Percentiles rank a stretch among this genome's conserved stretches.
These are phyloP conservation scores for Albophoma yamanashiensis DNA, from an alignment of 2,329 filamentous ascomycete species.

Conservation along the genomic window DNA sequence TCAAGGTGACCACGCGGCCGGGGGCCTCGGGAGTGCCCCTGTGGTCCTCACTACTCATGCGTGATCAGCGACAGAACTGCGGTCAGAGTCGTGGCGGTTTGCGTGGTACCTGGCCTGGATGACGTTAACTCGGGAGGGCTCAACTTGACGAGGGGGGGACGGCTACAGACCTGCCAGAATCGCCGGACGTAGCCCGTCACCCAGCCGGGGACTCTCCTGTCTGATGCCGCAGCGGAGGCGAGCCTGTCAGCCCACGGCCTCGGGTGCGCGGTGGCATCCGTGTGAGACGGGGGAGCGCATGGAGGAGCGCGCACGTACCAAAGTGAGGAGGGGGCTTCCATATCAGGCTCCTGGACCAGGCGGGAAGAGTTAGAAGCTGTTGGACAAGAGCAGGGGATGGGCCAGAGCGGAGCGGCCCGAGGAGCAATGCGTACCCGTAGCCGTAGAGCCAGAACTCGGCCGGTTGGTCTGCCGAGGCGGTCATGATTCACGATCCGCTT, in stretches of 20 bases:
- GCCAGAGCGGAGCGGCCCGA: background rate
- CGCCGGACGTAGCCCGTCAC: conserved; percentile 88
- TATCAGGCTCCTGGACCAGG: conserved; percentile 61
- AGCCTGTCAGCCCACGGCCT: background rate
- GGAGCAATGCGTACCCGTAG: conserved; percentile 59
- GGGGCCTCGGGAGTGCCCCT: conserved; percentile 81
- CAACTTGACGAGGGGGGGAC: conserved; percentile 1
- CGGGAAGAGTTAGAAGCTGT: background rate
- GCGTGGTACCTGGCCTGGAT: conserved; percentile 1
- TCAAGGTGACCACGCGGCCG: conserved; percentile 86
- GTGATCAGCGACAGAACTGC: background rate
- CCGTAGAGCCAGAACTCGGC: conserved; percentile 93
- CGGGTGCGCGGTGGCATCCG: background rate
- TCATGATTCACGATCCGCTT: background rate
- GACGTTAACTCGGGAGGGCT: background rate
- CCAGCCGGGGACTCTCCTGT: conserved; percentile 77
- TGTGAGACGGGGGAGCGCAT: background rate
- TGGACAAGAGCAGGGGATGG: conserved; percentile 1
- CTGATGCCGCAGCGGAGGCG: conserved; percentile 31
- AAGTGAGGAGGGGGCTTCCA: conserved; percentile 97
- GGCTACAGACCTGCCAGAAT: conserved; percentile 82
- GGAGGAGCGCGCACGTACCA: conserved; percentile 43
- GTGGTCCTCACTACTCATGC: conserved; percentile 67
- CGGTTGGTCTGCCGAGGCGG: conserved; percentile 7
- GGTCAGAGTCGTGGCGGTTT: background rate